Base-by-base conservation (phyloP, 2,329 filamentous ascomycete species). In the Ophiostoma australiae region DNA sequence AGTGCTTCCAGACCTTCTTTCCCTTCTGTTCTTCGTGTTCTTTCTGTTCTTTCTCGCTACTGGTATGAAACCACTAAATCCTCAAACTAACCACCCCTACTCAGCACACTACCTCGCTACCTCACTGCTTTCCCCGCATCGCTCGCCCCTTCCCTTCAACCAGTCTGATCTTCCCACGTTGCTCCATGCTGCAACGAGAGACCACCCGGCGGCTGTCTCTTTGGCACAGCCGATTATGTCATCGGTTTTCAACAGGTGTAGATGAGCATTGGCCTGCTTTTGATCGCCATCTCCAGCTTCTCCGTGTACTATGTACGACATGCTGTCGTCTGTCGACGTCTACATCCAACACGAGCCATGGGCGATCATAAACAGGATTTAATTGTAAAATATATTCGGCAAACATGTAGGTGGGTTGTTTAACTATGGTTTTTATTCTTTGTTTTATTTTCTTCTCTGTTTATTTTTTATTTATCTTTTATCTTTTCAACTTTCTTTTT, bases 111-210 rank as follows among this genome's bases (percentile, higher is more conserved):
- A 13, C 35, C 63, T 31, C 27, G 27, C 27, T 31, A 31, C 27
- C 27, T 31, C 27, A 31, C 27, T 31, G 27, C 27, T 31, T 66
- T 66, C 63, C 63, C 63, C 63, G 63, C 63, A 65, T 37, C 66
- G 37, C 31, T 48, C 27, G 58, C 39, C 41, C 68, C 70, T 69
- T 39, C 58, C 58, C 27, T 63, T 78, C 75, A 76, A 73, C 77
- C 76, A 79, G 73, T 77, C 74, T 73, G 41, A 72, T 76, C 76
- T 76, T 77, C 80, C 80, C 80, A 81, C 80, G 80, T 81, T 81
- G 76, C 77, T 72, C 66, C 72, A 78, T 78, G 74, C 76, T 71
- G 74, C 75, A 73, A 77, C 75, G 74, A 76, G 71, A 77, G 74
- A 73, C 23, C 55, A 58, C 61, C 70, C 69, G 69, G 52, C 52